These are phyloP conservation scores for Steccherinum ochraceum DNA, from an alignment of 768 basidiomycete genomes.

Conservation along the genomic window DNA sequence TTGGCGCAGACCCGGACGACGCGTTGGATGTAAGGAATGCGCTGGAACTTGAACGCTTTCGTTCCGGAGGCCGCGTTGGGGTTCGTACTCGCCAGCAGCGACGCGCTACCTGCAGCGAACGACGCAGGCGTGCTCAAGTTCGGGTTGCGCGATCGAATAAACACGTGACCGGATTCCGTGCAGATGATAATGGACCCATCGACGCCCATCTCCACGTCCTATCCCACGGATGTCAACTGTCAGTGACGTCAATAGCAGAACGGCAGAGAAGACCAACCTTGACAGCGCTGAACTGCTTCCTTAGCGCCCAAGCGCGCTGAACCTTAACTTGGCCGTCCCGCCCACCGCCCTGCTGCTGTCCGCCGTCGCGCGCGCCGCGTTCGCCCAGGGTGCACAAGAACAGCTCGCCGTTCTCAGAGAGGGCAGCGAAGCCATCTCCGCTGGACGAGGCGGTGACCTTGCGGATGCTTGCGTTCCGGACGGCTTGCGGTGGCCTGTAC, in stretches of 20 bases:
- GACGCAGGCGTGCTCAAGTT: slow-evolving; percentile 11
- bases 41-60: slow-evolving; percentile 72
- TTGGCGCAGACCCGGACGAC: slow-evolving; percentile 76
- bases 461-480: slow-evolving; percentile 61
- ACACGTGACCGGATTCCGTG: slow-evolving; percentile 93
- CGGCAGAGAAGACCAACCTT: slow-evolving; percentile 48
- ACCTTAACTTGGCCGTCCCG: slow-evolving; percentile 54
- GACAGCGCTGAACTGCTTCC: slow-evolving; percentile 82
- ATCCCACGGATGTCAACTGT: slow-evolving; percentile 8
- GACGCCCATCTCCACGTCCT: slow-evolving; percentile 85
- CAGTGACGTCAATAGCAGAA: no score
- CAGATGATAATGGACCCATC: slow-evolving; percentile 89
- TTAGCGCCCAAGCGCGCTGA: slow-evolving; percentile 85
- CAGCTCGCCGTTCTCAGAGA: slow-evolving; percentile 85
- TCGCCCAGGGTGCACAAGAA: slow-evolving; percentile 65
- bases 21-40: slow-evolving; percentile 80
- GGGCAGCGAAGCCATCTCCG: slow-evolving; percentile 75
- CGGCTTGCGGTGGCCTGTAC: slow-evolving; percentile 77
- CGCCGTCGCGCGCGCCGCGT: slow-evolving; percentile 20
- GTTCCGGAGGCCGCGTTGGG: slow-evolving; percentile 14
- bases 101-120: neutral
- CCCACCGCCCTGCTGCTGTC: slow-evolving; percentile 7
- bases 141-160: slow-evolving; percentile 61
- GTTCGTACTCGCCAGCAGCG: neutral
- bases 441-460: slow-evolving; percentile 65